A percentile compares a stretch with the other conserved stretches of the same genome.
Conservation (phyloP, 1,284 basidiomycete species). For the Cryptococcus hybrid region DNA sequence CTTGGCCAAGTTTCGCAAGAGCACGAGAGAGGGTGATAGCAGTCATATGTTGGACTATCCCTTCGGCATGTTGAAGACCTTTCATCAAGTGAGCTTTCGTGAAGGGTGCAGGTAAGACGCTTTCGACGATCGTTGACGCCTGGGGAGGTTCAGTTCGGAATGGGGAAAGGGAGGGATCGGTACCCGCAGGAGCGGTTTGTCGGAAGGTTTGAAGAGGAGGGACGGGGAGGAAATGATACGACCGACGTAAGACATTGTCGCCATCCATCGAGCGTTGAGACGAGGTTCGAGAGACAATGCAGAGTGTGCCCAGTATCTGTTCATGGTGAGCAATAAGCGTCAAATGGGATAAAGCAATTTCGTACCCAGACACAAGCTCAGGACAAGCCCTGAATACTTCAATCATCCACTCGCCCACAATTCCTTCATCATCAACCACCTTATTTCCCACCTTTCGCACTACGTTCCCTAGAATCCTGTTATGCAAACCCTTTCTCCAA, state of each 20-base stretch:
- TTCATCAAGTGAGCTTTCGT: conserved; percentile 72
- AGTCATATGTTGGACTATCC: conserved; percentile 78
- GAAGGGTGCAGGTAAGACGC: conserved; percentile 68
- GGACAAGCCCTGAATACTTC: conserved; percentile 78
- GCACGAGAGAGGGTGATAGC: conserved; percentile 71
- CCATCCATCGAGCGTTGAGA: conserved; percentile 83
- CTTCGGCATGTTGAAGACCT: conserved; percentile 66
- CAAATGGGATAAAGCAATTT: conserved; percentile 24
- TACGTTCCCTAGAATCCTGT: conserved; percentile 55
- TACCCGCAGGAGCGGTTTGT: conserved; percentile 30
- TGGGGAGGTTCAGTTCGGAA: conserved; percentile 66
- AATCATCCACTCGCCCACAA: conserved; percentile 72
- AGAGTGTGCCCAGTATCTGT: conserved; percentile 72
- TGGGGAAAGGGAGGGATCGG: conserved; percentile 18
- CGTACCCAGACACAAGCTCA: conserved; percentile 74
- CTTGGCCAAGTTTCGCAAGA: conserved; percentile 64
- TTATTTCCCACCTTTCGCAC: conserved; percentile 52
- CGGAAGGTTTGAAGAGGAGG: conserved; percentile 62
- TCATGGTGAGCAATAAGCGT: conserved; percentile 19
- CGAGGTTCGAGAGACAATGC: conserved; percentile 79
- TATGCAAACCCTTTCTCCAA: conserved; percentile 61
- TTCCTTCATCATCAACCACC: conserved; percentile 78
- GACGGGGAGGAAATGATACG: conserved; percentile 71
- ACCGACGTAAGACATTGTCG: conserved; percentile 78
- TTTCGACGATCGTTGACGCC: conserved; percentile 65